Evolutionary conservation across 352 stramenopile genomes (phyloP).

Genomic region (Globisporangium parvum): DNA sequence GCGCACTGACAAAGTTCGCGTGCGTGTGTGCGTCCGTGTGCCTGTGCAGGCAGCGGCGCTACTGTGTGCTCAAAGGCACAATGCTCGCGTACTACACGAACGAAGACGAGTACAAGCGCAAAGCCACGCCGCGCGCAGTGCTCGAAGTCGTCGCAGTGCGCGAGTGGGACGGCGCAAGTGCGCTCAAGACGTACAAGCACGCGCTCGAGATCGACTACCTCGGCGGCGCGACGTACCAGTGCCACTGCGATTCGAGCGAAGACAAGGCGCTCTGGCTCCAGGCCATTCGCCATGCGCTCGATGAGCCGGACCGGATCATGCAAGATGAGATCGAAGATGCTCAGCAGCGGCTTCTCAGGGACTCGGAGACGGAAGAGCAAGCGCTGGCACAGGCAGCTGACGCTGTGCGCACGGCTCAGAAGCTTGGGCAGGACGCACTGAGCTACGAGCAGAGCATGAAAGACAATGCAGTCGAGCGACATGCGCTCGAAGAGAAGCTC

Average conservation of each 20-base stretch:
- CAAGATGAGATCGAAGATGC: conserved; percentile 73
- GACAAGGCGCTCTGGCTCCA: conserved; percentile 51
- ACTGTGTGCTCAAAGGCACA: conserved; percentile 69
- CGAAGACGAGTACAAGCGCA: conserved; percentile 40
- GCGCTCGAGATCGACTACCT: conserved; percentile 30
- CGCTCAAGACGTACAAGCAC: conserved; percentile 14
- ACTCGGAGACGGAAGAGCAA: conserved; percentile 30
- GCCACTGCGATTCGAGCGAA: conserved; percentile 46
- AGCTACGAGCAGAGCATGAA: conserved; percentile 27
- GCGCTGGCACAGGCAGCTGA: conserved; percentile 41
- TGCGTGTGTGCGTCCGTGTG: background rate
- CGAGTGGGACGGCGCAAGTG: conserved; percentile 23
- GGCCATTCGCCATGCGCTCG: conserved; percentile 53
- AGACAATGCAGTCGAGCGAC: conserved; percentile 19
- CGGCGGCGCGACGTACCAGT: conserved; percentile 43
- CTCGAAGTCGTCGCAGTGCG: conserved; percentile 48
- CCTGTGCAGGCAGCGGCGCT: conserved; percentile 52
- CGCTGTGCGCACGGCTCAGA: conserved; percentile 33
- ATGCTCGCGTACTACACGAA: conserved; percentile 65
- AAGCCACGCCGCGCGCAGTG: conserved; percentile 43
- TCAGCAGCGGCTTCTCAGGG: conserved; percentile 38
- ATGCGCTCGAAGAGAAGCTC: conserved; percentile 25
- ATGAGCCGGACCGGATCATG: conserved; percentile 65
- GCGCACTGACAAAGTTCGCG: background rate
- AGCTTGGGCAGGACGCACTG: conserved; percentile 21